Conservation (phyloP, 257 asterid genomes). For the Gentiana straminea region DNA sequence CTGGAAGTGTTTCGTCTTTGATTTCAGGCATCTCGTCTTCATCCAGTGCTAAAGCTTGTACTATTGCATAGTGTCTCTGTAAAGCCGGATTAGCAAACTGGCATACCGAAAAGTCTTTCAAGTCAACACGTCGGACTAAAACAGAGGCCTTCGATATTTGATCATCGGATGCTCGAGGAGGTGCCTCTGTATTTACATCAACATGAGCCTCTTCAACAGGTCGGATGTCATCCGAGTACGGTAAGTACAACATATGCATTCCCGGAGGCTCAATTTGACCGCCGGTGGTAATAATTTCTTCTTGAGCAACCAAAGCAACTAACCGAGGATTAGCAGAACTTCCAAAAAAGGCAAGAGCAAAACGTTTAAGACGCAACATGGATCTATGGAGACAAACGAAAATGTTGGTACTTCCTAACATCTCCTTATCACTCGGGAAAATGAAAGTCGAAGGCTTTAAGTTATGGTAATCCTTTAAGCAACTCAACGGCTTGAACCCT, state of each 20-base stretch:
- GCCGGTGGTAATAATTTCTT: conserved; percentile 54
- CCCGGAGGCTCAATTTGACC: conserved; percentile 99
- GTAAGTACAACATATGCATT: conserved; percentile 94
- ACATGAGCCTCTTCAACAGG: conserved; percentile 78
- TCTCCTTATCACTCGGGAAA: conserved; percentile 93
- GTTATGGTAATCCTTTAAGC: conserved; percentile 81
- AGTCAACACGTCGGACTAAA: conserved; percentile 66
- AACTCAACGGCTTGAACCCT: conserved; percentile 91
- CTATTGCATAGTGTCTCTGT: conserved; percentile 92
- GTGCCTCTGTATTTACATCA: conserved; percentile 29
- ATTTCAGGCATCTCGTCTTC: conserved; percentile 95
- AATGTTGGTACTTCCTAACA: conserved; percentile 68
- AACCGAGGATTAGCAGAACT: conserved; percentile 63
- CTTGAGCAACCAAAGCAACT: conserved; percentile 96
- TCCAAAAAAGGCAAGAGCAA: conserved; percentile 84
- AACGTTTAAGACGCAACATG: conserved; percentile 71
- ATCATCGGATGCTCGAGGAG: conserved; percentile 73
- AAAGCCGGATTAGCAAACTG: conserved; percentile 96
- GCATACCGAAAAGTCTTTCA: conserved; percentile 84
- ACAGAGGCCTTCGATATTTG: conserved; percentile 66
- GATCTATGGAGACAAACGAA: conserved; percentile 86
- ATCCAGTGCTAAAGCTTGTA: conserved; percentile 91
- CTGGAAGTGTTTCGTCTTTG: conserved; percentile 92
- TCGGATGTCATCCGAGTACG: conserved; percentile 89
- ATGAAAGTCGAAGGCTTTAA: conserved; percentile 88